Base-by-base conservation (phyloP, 2,329 filamentous ascomycete species). In the Aspergillus fumigatus region DNA sequence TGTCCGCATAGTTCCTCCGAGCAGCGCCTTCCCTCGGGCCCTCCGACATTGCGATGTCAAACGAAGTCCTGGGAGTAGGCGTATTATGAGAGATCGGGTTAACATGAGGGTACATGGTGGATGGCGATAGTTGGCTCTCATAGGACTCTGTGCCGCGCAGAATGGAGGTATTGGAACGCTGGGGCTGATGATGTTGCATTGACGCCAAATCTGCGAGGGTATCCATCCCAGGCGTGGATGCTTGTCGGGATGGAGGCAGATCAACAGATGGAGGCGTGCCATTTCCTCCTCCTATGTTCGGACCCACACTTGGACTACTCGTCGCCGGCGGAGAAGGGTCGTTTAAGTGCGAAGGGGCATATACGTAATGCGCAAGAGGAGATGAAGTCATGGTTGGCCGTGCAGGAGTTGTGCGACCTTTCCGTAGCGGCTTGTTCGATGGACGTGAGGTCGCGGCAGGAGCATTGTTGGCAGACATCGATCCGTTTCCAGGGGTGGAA, bases 141-240 rank as follows among this genome's bases (percentile, higher is more conserved):
- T 73, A 76, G 17, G 73, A 72, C 51, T 76, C 72, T n/a, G 72
- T 70, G 48, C 62, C 71, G 48, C 73, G 67, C 25, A 75, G 59
- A 45, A 74, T 67, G n/a, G 72, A 62, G 26, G 74, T 67, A 52
- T 70, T 77, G 43, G 70, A 67, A 29, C 73, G 72, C 54, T 74
- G 70, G 7, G 74, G 71, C 55, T 78, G 75, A 52, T 77, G 77
- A 54, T 75, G 75, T 64, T 79, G 77, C 71, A 78, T 76, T 14
- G 76, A 75, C 40, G 77, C 77, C 29, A 79, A 65, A 58, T 80
- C 78, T 27, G 77, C 77, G 53, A 80, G 64, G n/a, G 75, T 75
- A 59, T 80, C 78, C 71, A 80, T 79, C n/a, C 75, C 77, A 2
- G 75, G 72, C 4, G 77, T 78, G 11, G 78, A 77, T 2, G 74